phyloP scores from a whole-genome alignment of 768 basidiomycete genomes.

The Stropharia rugosoannulata region DNA sequence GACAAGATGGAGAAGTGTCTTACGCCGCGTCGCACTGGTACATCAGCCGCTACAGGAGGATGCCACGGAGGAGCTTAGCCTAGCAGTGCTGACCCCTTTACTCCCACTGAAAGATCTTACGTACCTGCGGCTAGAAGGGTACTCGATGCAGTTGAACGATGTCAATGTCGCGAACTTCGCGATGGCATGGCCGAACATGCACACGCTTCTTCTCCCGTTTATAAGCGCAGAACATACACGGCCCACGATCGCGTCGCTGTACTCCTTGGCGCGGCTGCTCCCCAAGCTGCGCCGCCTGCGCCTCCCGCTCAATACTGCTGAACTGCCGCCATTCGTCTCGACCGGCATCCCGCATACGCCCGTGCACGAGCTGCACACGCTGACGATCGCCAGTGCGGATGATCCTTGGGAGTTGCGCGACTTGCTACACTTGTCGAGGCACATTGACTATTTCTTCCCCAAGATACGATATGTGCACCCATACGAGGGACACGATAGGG shows the following conservation, averaged over 20 bases:
- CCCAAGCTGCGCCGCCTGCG: slow-evolving; percentile 19
- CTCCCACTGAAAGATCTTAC: slow-evolving; percentile 18
- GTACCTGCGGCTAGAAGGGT: slow-evolving; percentile 26
- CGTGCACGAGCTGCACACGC: slow-evolving; percentile 17
- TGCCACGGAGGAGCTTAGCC: slow-evolving; percentile 12
- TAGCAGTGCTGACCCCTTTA: slow-evolving; percentile 21
- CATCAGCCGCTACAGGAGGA: slow-evolving; percentile 15
- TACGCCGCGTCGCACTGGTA: slow-evolving; percentile 24
- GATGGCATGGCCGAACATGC: slow-evolving; percentile 25
- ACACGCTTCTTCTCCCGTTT: slow-evolving; percentile 24
- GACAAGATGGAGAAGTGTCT: slow-evolving; percentile 20
- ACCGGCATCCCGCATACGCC: slow-evolving; percentile 9
- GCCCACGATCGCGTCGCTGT: slow-evolving; percentile 21
- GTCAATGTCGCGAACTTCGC: slow-evolving; percentile 23
- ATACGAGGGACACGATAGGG: slow-evolving; percentile 18
- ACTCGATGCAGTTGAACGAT: slow-evolving; percentile 24
- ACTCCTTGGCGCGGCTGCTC: slow-evolving; percentile 16
- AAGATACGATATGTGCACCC: slow-evolving; percentile 15
- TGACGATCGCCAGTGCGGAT: slow-evolving; percentile 22
- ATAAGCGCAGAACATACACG: slow-evolving; percentile 13
- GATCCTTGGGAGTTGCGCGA: slow-evolving; percentile 24
- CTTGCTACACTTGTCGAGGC: slow-evolving; percentile 23
- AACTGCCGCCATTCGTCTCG: slow-evolving; percentile 13
- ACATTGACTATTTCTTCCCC: slow-evolving; percentile 26
- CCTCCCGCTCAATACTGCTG: slow-evolving; percentile 22